A percentile compares a stretch with the other conserved stretches of the same genome.
Conservation (phyloP, 1,284 basidiomycete genomes). For the Puccinia triticina region DNA sequence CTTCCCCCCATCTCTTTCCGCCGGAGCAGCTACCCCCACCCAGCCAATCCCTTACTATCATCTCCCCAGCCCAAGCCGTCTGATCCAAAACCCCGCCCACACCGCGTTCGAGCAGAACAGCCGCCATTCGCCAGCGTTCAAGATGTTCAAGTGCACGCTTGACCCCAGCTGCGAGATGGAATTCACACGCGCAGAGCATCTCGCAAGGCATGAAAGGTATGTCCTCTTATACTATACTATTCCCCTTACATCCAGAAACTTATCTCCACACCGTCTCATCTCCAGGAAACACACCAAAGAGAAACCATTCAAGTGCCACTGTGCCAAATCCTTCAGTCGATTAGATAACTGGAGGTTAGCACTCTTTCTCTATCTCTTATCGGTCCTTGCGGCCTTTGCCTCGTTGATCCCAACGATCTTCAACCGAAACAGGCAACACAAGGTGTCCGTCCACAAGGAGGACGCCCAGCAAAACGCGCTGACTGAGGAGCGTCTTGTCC, state of each 20-base stretch:
- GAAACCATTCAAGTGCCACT: constrained; percentile 50
- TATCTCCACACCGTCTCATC: neutral
- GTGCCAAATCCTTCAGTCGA: constrained; percentile 42
- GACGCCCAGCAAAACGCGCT: constrained; percentile 12
- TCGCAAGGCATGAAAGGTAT: constrained; percentile 45
- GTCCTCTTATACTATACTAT: neutral
- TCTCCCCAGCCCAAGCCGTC: neutral
- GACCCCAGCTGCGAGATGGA: constrained; percentile 49
- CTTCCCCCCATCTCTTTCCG: too few species aligned
- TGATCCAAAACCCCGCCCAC: neutral
- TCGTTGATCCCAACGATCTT: neutral
- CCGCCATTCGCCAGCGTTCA: constrained; percentile 15
- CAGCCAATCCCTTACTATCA: neutral
- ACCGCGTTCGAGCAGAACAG: neutral
- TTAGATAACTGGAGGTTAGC: constrained; percentile 49
- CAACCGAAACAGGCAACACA: constrained; percentile 29
- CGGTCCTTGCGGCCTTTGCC: too few species aligned
- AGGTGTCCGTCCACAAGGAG: constrained; percentile 38
- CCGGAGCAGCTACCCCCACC: neutral
- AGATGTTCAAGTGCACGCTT: constrained; percentile 48
- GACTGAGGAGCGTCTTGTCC: constrained; percentile 36
- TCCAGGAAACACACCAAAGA: constrained; percentile 47
- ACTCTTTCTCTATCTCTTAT: neutral
- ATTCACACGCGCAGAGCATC: constrained; percentile 48
- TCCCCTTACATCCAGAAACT: neutral